Conservation (phyloP, 768 basidiomycete species). For the Floccularia luteovirens region DNA sequence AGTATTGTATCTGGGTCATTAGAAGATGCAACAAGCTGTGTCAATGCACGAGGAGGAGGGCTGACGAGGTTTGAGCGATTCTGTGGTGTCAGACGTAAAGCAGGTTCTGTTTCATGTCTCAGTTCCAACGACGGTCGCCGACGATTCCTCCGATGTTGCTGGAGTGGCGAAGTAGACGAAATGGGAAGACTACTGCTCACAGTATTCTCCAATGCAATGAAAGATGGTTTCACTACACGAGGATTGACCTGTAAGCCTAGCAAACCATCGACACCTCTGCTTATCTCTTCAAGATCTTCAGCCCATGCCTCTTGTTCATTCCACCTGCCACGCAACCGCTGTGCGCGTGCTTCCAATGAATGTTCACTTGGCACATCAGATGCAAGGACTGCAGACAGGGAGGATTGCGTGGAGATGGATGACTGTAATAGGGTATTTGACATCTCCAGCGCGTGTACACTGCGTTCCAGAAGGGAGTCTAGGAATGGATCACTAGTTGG, state of each 20-base stretch:
- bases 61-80: conserved; percentile 50
- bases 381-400: conserved; percentile 36
- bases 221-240: conserved; percentile 2
- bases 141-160: conserved; percentile 19
- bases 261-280: conserved; percentile 51
- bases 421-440: conserved; percentile 75
- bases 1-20: conserved; percentile 44
- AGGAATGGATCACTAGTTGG: conserved; percentile 46
- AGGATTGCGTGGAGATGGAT: conserved; percentile 65
- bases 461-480: conserved; percentile 74
- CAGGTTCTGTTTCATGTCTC: conserved; percentile 12
- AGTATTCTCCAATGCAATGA: not conserved
- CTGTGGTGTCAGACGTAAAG: conserved; percentile 42
- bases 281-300: conserved; percentile 62
- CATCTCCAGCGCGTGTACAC: conserved; percentile 81
- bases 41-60: conserved; percentile 68
- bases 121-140: conserved; percentile 42
- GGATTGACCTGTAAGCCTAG: conserved; percentile 26
- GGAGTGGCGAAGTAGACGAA: conserved; percentile 16
- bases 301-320: conserved; percentile 51
- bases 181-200: conserved; percentile 42
- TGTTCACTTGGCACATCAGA: conserved; percentile 38
- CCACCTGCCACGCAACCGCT: conserved; percentile 40
- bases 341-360: conserved; percentile 39
- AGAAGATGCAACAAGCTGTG: conserved; percentile 60